phyloP scores from a whole-genome alignment of 2,329 filamentous ascomycete genomes.

The Fragosphaeria purpurea region DNA sequence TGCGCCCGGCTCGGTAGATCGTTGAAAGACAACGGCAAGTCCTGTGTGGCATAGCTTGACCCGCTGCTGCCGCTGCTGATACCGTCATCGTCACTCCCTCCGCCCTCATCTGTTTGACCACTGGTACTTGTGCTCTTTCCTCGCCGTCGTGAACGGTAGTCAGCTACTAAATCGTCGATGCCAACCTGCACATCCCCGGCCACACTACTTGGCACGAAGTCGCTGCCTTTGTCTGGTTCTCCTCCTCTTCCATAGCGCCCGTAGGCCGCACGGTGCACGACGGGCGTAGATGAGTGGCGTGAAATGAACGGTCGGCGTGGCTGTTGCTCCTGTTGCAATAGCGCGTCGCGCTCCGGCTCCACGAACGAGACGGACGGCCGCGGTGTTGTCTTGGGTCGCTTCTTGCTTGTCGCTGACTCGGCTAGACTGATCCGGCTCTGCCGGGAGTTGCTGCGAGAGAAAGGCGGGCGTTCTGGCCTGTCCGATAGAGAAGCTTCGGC shows the following conservation, averaged over 20 bases:
- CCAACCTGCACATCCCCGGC: conserved; percentile 25
- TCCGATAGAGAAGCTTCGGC: conserved; percentile 34
- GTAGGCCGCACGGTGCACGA: not conserved
- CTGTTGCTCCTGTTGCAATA: conserved; percentile 26
- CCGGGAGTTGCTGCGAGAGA: conserved; percentile 38
- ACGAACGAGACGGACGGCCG: conserved; percentile 48
- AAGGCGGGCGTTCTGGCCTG: conserved; percentile 25
- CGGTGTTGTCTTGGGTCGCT: not conserved
- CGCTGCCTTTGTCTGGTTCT: conserved; percentile 5
- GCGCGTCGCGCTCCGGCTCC: conserved; percentile 26
- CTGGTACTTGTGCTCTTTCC: not conserved
- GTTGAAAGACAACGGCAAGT: conserved; percentile 68
- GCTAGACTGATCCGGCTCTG: conserved; percentile 18
- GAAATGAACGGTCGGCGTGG: conserved; percentile 6
- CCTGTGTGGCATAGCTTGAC: conserved; percentile 11
- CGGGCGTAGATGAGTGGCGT: conserved; percentile 6
- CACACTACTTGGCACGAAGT: no score
- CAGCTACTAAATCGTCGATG: conserved; percentile 34
- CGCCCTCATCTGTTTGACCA: not conserved
- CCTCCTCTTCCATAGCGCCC: not conserved
- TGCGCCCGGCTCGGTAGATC: conserved; percentile 76
- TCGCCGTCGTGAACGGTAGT: conserved; percentile 21
- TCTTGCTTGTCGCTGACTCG: conserved; percentile 37
- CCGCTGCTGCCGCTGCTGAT: conserved; percentile 3
- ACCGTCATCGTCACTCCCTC: not conserved